Evolutionary conservation across 345 rosid genomes (phyloP), one percentile per base, ranked within the genome.

Genomic region (Syzygium grande): DNA sequence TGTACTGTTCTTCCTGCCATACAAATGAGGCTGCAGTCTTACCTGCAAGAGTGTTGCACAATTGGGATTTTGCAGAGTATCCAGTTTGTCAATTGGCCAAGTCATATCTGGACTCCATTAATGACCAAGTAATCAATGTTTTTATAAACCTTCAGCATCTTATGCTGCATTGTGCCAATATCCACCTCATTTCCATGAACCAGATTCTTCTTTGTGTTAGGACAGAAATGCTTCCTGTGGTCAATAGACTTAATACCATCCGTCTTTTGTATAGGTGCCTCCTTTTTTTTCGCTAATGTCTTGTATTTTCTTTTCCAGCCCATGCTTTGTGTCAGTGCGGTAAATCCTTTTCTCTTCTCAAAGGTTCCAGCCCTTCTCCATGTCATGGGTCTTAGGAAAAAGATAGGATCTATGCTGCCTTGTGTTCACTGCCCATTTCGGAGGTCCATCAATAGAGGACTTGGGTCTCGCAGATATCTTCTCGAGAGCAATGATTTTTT

Each of bases 321-420:
- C 85, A 92, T 97, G 99, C 99, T 97, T 79, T 96, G 98, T 89
- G 97, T 96, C 43, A 96, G 99, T 91, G 99, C 99, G 4, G 98
- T 98, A 63, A 98, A 96, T 91, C 99, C 99, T 86, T 91, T 95
- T 89, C 92, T 97, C 84, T 97, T 94, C 90, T 91, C 99, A 8
- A 98, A 92, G 93, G 96, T 98, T 86, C 99, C 99, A 87, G 96
- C 97, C n/a, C 93, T 98, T 87, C 94, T 93, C 84, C 98, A 96
- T 85, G 92, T 97, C 56, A 95, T 91, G 96, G 89, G 90, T 89
- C 87, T 93, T 85, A 91, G 97, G 92, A 97, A 93, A 91, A 94
- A 90, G 90, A 94, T 98, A 84, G 95, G 96, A 90, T 89, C 88
- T 78, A 96, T 98, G 96, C 94, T 97, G 92, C 95, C 94, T n/a